Conservation (phyloP, 2,329 filamentous ascomycete species). For the Aspergillus sp. region DNA sequence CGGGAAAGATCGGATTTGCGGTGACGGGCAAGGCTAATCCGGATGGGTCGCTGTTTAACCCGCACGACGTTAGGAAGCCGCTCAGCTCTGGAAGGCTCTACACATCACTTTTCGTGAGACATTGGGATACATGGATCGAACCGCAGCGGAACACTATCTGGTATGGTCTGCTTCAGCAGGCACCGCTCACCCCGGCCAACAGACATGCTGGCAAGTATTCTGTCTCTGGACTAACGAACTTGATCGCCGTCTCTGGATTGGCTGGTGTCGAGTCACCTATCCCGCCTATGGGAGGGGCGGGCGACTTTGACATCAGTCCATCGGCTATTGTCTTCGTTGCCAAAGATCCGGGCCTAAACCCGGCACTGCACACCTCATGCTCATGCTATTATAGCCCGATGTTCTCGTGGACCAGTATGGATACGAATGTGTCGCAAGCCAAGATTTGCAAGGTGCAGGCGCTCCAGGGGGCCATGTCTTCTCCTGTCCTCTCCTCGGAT, state of each 20-base stretch:
- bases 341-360: slow-evolving; percentile 40
- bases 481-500: slow-evolving; percentile 40
- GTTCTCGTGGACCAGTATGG: slow-evolving; percentile 35
- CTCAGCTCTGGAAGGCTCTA: slow-evolving; percentile 43
- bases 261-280: slow-evolving; percentile 41
- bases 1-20: slow-evolving; percentile 40
- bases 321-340: slow-evolving; percentile 41
- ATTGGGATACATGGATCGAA: slow-evolving; percentile 47
- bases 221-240: slow-evolving; percentile 38
- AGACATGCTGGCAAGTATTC: slow-evolving; percentile 33
- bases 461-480: slow-evolving; percentile 39
- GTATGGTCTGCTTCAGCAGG: slow-evolving; percentile 41
- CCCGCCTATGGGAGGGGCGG: slow-evolving; percentile 41
- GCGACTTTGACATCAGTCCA: slow-evolving; percentile 42
- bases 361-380: slow-evolving; percentile 42
- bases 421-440: slow-evolving; percentile 17
- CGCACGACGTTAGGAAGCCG: slow-evolving; percentile 43
- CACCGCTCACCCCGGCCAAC: slow-evolving; percentile 30
- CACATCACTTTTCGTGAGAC: slow-evolving; percentile 46
- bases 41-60: slow-evolving; percentile 45
- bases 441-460: slow-evolving; percentile 26
- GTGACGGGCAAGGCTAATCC: slow-evolving; percentile 42
- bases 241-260: slow-evolving; percentile 34
- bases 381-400: slow-evolving; percentile 41
- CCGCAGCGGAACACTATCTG: slow-evolving; percentile 46